Evolutionary conservation across 2,329 filamentous ascomycete species (phyloP).

Genomic region (Falciphora oryzae): DNA sequence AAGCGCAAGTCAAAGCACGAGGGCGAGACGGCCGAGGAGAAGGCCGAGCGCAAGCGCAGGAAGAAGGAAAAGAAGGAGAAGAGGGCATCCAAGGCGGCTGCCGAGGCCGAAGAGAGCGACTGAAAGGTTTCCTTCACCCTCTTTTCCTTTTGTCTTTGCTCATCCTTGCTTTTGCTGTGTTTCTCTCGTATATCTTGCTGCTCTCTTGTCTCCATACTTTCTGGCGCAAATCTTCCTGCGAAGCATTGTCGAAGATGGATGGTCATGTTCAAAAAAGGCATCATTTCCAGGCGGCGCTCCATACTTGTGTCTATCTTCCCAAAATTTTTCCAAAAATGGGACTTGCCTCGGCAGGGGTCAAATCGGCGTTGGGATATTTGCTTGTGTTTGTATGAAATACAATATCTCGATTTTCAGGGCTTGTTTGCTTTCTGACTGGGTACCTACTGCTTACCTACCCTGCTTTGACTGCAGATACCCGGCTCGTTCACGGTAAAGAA

Average conservation of each 20-base stretch:
- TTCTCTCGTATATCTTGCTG: not conserved
- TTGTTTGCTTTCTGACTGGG: too few relatives aligned
- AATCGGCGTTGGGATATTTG: constrained; percentile 8
- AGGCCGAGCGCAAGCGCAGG: constrained; percentile 30
- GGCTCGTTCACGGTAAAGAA: too few relatives aligned
- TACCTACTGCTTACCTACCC: too few relatives aligned
- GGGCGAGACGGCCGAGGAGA: constrained; percentile 66
- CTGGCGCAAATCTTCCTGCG: not conserved
- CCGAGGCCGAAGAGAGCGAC: constrained; percentile 19
- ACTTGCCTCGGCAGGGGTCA: constrained; percentile 7
- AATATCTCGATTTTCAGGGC: not conserved
- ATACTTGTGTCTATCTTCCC: constrained; percentile 6
- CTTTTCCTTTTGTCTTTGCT: not conserved
- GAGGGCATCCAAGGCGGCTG: constrained; percentile 17
- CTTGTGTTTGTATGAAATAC: not conserved
- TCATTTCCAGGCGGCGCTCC: constrained; percentile 1
- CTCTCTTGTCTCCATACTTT: not conserved
- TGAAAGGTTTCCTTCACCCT: constrained; percentile 5
- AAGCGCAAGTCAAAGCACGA: constrained; percentile 73
- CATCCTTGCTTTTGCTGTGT: not conserved
- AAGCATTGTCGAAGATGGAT: constrained; percentile 4
- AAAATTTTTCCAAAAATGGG: not conserved
- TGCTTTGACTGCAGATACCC: too few relatives aligned
- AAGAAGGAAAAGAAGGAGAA: constrained; percentile 28
- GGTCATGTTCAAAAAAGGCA: not conserved